Percentiles rank a stretch among this genome's conserved stretches.
phyloP scores from a whole-genome alignment of 2,329 filamentous ascomycete species.

The Calonectria pseudoreteaudii region DNA sequence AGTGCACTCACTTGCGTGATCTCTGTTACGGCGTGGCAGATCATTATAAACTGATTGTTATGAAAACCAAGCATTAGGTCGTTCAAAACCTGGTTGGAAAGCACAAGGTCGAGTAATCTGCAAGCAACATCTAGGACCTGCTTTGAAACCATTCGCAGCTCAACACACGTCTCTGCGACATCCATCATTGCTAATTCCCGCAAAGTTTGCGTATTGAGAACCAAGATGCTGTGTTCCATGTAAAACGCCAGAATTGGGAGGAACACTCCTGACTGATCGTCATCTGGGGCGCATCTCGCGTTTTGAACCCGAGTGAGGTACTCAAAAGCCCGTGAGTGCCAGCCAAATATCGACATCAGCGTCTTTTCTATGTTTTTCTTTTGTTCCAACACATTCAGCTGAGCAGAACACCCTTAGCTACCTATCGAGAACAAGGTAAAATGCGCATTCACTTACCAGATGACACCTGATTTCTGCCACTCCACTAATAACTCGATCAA shows the following conservation, averaged over 20 bases:
- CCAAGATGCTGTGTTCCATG: constrained; percentile 41
- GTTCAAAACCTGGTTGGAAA: constrained; percentile 25
- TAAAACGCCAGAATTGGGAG: constrained; percentile 38
- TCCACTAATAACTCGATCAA: constrained; percentile 40
- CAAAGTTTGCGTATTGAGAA: constrained; percentile 40
- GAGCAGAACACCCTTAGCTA: neutral
- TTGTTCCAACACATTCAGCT: constrained; percentile 5
- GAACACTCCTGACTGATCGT: neutral
- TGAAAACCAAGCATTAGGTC: constrained; percentile 39
- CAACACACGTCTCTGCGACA: neutral
- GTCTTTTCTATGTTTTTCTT: constrained; percentile 28
- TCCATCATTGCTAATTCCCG: constrained; percentile 31
- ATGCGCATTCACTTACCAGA: constrained; percentile 18
- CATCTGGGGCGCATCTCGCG: neutral
- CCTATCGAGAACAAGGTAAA: no score
- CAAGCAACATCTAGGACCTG: neutral
- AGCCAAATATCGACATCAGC: constrained; percentile 26
- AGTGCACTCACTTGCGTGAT: constrained; percentile 26
- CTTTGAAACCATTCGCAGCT: neutral
- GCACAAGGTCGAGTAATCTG: constrained; percentile 18
- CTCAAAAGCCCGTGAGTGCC: constrained; percentile 33
- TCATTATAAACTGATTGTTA: constrained; percentile 43
- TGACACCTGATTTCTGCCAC: constrained; percentile 36
- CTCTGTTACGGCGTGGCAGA: constrained; percentile 41
- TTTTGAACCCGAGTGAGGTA: neutral